Evolutionary conservation across 164 flowering plant genomes (phyloP).

Genomic region (Umbellularia californica): DNA sequence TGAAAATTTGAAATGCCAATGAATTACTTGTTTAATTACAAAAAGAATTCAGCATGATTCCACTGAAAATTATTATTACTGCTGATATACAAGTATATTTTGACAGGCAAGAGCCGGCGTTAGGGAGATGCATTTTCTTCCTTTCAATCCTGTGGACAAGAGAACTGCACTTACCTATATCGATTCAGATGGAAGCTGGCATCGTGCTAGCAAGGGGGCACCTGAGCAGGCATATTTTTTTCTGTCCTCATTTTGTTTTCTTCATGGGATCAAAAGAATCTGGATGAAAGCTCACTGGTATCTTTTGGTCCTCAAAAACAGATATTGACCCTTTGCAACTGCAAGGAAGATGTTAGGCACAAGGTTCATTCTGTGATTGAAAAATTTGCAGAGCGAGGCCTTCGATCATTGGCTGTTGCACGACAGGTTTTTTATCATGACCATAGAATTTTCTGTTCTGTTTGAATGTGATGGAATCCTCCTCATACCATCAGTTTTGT

Average conservation of each 20-base stretch:
- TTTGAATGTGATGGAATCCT: not conserved
- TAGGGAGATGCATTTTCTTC: constrained; percentile 35
- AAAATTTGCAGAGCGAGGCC: constrained; percentile 38
- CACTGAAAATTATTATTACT: not conserved
- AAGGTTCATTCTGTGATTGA: constrained; percentile 34
- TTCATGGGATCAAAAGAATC: not conserved
- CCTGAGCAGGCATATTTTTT: constrained; percentile 29
- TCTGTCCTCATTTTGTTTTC: not conserved
- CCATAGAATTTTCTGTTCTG: not conserved
- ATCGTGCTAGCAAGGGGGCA: constrained; percentile 42
- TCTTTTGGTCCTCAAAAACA: constrained; percentile 8
- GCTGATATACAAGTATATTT: not conserved
- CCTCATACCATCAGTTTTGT: not conserved
- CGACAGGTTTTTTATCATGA: constrained; percentile 22
- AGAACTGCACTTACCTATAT: constrained; percentile 40
- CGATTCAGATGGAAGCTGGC: constrained; percentile 34
- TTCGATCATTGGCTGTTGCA: constrained; percentile 36
- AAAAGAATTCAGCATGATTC: not conserved
- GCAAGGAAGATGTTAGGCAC: constrained; percentile 28
- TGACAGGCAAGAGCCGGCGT: constrained; percentile 35
- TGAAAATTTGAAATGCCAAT: no score
- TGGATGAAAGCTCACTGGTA: not conserved
- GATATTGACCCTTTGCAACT: constrained; percentile 33
- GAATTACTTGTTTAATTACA: not conserved
- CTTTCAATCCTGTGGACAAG: constrained; percentile 43